These are phyloP conservation scores for Chaetoceros muelleri DNA, from an alignment of 108 stramenopile genomes.

Conservation along the genomic window DNA sequence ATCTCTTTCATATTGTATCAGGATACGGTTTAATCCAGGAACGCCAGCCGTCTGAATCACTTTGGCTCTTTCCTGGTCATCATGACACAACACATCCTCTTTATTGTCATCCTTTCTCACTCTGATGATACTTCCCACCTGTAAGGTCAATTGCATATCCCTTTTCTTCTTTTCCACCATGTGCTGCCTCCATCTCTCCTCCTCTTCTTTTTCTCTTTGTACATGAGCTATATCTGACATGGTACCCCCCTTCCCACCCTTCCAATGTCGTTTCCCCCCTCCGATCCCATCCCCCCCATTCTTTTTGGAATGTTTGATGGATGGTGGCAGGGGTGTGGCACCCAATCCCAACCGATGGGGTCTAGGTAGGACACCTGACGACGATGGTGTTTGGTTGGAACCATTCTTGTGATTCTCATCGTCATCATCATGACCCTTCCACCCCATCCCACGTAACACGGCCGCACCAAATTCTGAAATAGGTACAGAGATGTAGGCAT, in stretches of 20 bases:
- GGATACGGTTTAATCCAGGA: slow-evolving; percentile 72
- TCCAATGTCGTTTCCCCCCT: not conserved
- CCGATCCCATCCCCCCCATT: not conserved
- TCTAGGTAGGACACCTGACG: slow-evolving; percentile 32
- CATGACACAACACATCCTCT: not conserved
- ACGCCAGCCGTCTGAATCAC: slow-evolving; percentile 58
- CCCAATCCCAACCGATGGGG: slow-evolving; percentile 80
- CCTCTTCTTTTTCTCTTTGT: slow-evolving; percentile 33
- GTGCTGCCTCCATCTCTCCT: slow-evolving; percentile 29
- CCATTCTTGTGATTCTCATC: slow-evolving; percentile 2
- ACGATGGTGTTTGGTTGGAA: not conserved
- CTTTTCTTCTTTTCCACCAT: slow-evolving; percentile 26
- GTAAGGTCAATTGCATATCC: slow-evolving; percentile 68
- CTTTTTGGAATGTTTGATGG: slow-evolving; percentile 3
- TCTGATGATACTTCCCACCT: slow-evolving; percentile 67
- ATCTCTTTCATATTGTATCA: slow-evolving; percentile 54
- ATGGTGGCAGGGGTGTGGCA: slow-evolving; percentile 51
- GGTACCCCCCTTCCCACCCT: not conserved
- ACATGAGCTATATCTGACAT: slow-evolving; percentile 3
- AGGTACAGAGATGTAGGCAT: slow-evolving; percentile 50
- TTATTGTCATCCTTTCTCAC: slow-evolving; percentile 10
- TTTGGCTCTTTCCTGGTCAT: slow-evolving; percentile 29
- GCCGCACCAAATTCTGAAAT: slow-evolving; percentile 85
- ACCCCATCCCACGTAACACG: slow-evolving; percentile 85
- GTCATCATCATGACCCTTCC: slow-evolving; percentile 37